Percentiles rank a stretch among this genome's conserved stretches.
These are phyloP conservation scores for Colletotrichum gigasporum DNA, from an alignment of 2,329 filamentous ascomycete species.

Conservation along the genomic window DNA sequence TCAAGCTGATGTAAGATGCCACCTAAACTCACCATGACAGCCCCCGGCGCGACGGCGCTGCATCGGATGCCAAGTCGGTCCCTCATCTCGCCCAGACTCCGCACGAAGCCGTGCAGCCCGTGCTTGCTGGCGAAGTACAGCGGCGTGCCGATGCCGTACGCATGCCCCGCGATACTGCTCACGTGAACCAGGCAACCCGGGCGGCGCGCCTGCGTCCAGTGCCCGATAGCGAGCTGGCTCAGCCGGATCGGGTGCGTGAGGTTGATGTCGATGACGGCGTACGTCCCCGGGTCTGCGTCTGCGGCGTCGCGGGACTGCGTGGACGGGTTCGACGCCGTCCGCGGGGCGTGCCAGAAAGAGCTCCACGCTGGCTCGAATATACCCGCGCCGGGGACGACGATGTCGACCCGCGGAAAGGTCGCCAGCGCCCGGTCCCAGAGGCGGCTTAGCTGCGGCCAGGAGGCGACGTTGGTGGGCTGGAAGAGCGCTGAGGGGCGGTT, in stretches of 20 bases:
- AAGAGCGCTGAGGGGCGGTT: slow-evolving; percentile 42
- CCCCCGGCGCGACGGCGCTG: slow-evolving; percentile 44
- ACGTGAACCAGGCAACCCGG: slow-evolving; percentile 44
- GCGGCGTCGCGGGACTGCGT: slow-evolving; percentile 38
- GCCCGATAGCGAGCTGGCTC: slow-evolving; percentile 47
- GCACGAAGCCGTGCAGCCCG: slow-evolving; percentile 47
- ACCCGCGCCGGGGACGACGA: slow-evolving; percentile 48
- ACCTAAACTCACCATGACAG: slow-evolving; percentile 39
- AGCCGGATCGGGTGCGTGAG: slow-evolving; percentile 47
- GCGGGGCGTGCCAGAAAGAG: slow-evolving; percentile 47
- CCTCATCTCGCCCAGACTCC: slow-evolving; percentile 40
- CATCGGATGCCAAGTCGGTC: slow-evolving; percentile 44
- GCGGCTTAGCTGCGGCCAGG: slow-evolving; percentile 44
- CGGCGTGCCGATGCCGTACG: slow-evolving; percentile 40
- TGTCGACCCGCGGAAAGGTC: slow-evolving; percentile 43
- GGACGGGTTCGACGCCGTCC: slow-evolving; percentile 39
- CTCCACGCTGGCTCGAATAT: slow-evolving; percentile 48
- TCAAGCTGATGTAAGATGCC: neutral
- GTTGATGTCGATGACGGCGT: slow-evolving; percentile 48
- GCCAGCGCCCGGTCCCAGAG: slow-evolving; percentile 42
- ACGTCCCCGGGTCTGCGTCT: slow-evolving; percentile 42
- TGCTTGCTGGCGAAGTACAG: slow-evolving; percentile 49
- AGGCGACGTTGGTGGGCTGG: slow-evolving; percentile 46
- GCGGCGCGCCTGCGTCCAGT: slow-evolving; percentile 44
- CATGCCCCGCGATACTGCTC: slow-evolving; percentile 46